Evolutionary conservation across 148 eudicot genomes (phyloP), one percentile per base, ranked within the genome.

Genomic region (Rhododendron griersonianum): DNA sequence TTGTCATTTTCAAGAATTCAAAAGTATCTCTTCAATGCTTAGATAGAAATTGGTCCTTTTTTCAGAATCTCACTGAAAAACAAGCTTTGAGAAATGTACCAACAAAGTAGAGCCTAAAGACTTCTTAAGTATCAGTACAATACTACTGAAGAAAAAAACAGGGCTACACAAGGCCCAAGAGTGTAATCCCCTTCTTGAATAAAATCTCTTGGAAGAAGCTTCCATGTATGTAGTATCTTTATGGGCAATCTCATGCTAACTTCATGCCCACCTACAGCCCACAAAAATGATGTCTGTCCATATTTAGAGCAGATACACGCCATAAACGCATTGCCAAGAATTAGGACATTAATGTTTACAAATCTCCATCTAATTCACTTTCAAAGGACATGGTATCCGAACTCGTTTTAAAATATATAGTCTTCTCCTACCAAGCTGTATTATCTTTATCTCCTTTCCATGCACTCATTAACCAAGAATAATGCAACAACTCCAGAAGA

Each of bases 241-340:
- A 82, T 63, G 80, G 83, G 80, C 78, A 84, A 84, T 63, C 28
- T 65, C 78, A 45, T 48, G 19, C 89, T 90, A 80, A 74, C 63
- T 19, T 50, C 89, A 86, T 80, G 88, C 92, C 93, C 92, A 90
- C 91, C 94, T 90, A 91, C 93, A 94, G 89, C 91, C 92, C 78
- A 91, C 90, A 73, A 23, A 81, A 47, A 89, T 8, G 59, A 84
- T 93, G 61, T 93, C 33, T 88, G 92, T 93, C 94, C 96, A 90
- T 86, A 85, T 92, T 96, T 92, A 96, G 93, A 88, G 91, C 94
- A 89, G 82, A 67, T 82, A 87, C 92, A 89, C 89, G 83, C 44
- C 93, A 89, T 83, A 89, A 35, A 87, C 80, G 88, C 82, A 61
- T 87, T 87, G 90, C 94, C 88, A 92, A 93, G 94, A 93, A 93